phyloP scores from a whole-genome alignment of 2,329 filamentous ascomycete species.

The Cyclaneusma minus region DNA sequence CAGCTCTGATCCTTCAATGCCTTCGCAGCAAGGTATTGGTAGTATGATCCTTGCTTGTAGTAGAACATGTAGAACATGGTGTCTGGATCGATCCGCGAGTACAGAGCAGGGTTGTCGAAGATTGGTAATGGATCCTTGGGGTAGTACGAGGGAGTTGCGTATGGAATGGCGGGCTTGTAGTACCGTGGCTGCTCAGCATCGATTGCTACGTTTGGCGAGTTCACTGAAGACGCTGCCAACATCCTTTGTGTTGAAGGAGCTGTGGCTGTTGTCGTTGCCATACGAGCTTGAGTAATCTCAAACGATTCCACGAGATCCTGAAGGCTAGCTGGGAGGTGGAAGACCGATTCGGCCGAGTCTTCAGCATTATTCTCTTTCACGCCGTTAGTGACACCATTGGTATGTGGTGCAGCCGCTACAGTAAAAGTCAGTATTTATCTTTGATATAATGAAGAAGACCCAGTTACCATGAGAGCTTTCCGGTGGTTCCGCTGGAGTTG shows the following conservation, averaged over 20 bases:
- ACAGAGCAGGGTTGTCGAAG: conserved; percentile 81
- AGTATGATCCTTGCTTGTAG: conserved; percentile 90
- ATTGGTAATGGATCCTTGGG: conserved; percentile 85
- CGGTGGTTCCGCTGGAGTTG: conserved; percentile 24
- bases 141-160: conserved; percentile 68
- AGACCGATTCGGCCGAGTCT: conserved; percentile 64
- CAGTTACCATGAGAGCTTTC: conserved; percentile 30
- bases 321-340: conserved; percentile 76
- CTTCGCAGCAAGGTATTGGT: conserved; percentile 90
- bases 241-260: conserved; percentile 47
- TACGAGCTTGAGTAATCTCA: conserved; percentile 63
- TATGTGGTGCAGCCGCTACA: conserved; percentile 18
- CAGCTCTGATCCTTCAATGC: conserved; percentile 97
- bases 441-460: conserved; percentile 4
- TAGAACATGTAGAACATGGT: conserved; percentile 98
- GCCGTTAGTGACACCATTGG: conserved; percentile 37
- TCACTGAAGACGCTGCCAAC: conserved; percentile 59
- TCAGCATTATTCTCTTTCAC: conserved; percentile 25
- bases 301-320: conserved; percentile 86
- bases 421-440: conserved; percentile 7
- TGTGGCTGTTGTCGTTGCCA: conserved; percentile 36
- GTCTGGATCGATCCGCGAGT: conserved; percentile 81
- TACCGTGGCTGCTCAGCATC: conserved; percentile 73
- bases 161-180: conserved; percentile 71
- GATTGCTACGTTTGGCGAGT: conserved; percentile 49